Percentiles rank a stretch among this genome's conserved stretches.
phyloP scores from a whole-genome alignment of 495 filamentous ascomycete genomes.

The Xylaria cubensis region DNA sequence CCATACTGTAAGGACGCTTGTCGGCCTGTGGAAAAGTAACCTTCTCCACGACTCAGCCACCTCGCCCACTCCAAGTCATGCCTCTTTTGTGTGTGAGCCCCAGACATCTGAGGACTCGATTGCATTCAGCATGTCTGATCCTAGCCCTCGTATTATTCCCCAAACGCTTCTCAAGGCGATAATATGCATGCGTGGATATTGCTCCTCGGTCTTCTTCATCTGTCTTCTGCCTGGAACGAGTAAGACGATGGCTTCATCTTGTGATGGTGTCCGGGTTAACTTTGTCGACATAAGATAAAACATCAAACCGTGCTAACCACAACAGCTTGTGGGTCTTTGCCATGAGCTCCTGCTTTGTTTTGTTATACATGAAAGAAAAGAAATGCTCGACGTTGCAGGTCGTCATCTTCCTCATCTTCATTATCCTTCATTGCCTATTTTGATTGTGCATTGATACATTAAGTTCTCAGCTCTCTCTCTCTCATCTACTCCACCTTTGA shows the following conservation, averaged over 20 bases:
- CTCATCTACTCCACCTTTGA: not conserved
- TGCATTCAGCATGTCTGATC: constrained; percentile 13
- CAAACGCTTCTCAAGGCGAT: not conserved
- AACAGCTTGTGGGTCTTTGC: not conserved
- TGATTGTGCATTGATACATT: not conserved
- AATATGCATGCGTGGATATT: not conserved
- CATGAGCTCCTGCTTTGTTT: not conserved
- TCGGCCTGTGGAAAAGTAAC: not conserved
- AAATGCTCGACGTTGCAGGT: not conserved
- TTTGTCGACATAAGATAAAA: not conserved
- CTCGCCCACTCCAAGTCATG: constrained; percentile 12
- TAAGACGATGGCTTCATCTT: constrained; percentile 4
- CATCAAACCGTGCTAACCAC: not conserved
- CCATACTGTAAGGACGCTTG: not conserved
- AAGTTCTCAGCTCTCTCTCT: not conserved
- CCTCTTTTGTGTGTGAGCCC: not conserved
- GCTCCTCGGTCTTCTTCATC: not conserved
- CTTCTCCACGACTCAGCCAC: constrained; percentile 27
- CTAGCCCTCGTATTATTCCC: not conserved
- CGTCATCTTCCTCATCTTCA: not conserved
- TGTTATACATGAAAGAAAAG: not conserved
- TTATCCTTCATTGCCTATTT: not conserved
- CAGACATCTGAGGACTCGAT: not conserved
- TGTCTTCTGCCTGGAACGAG: not conserved
- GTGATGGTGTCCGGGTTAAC: not conserved